Conservation (phyloP, 2,329 filamentous ascomycete species). For the Botrytis fragariae region DNA sequence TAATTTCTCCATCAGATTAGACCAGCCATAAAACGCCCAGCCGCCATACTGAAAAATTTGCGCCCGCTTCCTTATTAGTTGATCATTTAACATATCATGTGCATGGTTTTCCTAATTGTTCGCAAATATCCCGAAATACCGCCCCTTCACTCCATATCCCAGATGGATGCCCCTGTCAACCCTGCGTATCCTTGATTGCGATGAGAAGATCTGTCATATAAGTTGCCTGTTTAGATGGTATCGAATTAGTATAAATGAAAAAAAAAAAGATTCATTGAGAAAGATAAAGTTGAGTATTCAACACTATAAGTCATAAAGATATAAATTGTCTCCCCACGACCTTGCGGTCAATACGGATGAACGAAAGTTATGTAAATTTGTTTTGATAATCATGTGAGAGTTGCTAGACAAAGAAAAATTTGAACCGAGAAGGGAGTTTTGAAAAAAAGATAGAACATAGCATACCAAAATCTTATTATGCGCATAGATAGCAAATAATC, state of each 20-base stretch:
- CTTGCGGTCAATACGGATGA: conserved; percentile 93
- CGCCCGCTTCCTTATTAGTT: conserved; percentile 10
- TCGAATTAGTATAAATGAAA: not conserved
- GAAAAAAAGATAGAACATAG: not conserved
- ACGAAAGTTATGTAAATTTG: conserved; percentile 97
- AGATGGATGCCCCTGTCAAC: not conserved
- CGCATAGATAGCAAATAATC: conserved; percentile 66
- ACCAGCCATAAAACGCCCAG: conserved; percentile 11
- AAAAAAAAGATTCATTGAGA: too few relatives aligned
- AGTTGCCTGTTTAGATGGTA: conserved; percentile 12
- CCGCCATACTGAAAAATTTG: conserved; percentile 4
- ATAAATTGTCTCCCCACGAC: conserved; percentile 74
- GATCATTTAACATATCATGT: conserved; percentile 7
- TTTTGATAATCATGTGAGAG: conserved; percentile 69
- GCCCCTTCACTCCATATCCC: not conserved
- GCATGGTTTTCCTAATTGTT: not conserved
- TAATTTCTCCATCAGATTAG: not conserved
- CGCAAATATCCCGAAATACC: conserved; percentile 4
- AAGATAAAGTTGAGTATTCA: conserved; percentile 19
- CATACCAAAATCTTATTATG: conserved; percentile 63
- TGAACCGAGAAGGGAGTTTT: conserved; percentile 21
- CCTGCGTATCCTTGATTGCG: conserved; percentile 25
- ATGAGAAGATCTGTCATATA: conserved; percentile 27
- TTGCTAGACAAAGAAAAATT: conserved; percentile 28
- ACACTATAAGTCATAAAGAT: conserved; percentile 43